Percentiles rank a stretch among this genome's conserved stretches.
phyloP scores from a whole-genome alignment of 2,329 filamentous ascomycete species.

The Phyllosticta capitalensis region DNA sequence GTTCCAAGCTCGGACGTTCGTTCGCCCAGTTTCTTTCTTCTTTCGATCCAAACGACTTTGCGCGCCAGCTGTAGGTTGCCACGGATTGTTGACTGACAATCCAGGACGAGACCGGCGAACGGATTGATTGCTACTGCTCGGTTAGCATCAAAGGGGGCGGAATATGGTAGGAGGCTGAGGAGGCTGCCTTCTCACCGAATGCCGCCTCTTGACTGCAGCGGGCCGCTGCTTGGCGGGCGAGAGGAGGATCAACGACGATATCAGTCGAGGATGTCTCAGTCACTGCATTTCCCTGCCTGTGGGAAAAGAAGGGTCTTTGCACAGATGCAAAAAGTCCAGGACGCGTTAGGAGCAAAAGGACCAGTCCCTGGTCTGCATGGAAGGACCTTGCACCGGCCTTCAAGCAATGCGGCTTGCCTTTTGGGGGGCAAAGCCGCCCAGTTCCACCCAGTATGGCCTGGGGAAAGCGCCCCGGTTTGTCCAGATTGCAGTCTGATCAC shows the following conservation, averaged over 20 bases:
- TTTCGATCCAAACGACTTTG: not conserved
- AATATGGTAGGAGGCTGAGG: not conserved
- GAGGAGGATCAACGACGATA: not conserved
- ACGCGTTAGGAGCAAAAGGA: not conserved
- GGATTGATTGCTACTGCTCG: slow-evolving; percentile 2
- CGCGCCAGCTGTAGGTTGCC: not conserved
- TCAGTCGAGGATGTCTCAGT: not conserved
- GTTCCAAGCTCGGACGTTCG: not conserved
- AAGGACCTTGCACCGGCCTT: not conserved
- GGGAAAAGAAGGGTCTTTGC: not conserved
- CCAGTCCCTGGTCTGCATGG: not conserved
- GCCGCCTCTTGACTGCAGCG: slow-evolving; percentile 1
- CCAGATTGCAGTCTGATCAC: not conserved
- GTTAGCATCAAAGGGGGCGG: not conserved
- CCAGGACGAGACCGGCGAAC: not conserved
- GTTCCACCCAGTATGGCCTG: not conserved
- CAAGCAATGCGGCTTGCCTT: slow-evolving; percentile 2
- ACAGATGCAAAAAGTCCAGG: not conserved
- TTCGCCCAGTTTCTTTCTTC: not conserved
- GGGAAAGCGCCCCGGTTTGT: slow-evolving; percentile 1
- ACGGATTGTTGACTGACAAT: slow-evolving; percentile 9
- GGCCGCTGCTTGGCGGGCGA: not conserved
- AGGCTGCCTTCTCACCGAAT: not conserved
- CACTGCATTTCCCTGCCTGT: not conserved
- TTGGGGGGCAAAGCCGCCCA: not conserved